phyloP scores from a whole-genome alignment of 2,329 filamentous ascomycete genomes.

The Fusarium tjaetaba region DNA sequence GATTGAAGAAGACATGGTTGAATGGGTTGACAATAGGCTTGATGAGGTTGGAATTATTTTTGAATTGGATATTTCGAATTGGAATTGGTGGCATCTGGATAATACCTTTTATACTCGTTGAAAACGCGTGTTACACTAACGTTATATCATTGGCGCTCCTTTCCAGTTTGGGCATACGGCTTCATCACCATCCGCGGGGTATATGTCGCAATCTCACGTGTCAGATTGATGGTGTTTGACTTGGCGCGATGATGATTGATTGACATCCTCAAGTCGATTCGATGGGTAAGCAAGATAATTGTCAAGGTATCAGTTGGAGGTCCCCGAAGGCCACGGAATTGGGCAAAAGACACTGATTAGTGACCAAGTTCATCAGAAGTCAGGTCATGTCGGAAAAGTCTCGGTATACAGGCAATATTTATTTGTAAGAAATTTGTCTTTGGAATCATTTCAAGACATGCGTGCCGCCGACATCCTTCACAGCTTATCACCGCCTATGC shows the following conservation, averaged over 20 bases:
- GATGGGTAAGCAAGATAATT: background rate
- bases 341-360: background rate
- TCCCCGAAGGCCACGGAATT: fast-evolving
- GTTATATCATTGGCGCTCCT: background rate
- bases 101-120: background rate
- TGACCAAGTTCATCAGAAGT: background rate
- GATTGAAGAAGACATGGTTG: slow-evolving; percentile 32
- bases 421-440: background rate
- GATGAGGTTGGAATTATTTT: background rate
- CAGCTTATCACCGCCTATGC: background rate
- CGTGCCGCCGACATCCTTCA: background rate
- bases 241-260: background rate
- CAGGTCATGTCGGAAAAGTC: background rate
- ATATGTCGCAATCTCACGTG: slow-evolving; percentile 30
- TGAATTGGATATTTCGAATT: too few species aligned
- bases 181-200: slow-evolving; percentile 29
- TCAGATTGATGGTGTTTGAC: background rate
- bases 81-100: background rate
- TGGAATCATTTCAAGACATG: background rate
- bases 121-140: background rate
- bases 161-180: background rate
- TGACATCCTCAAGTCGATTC: background rate
- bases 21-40: background rate
- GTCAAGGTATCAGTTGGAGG: background rate
- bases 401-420: background rate